Evolutionary conservation across 441 rosid genomes (phyloP), one percentile per base, ranked within the genome.

Genomic region (Pelargonium citronellum): DNA sequence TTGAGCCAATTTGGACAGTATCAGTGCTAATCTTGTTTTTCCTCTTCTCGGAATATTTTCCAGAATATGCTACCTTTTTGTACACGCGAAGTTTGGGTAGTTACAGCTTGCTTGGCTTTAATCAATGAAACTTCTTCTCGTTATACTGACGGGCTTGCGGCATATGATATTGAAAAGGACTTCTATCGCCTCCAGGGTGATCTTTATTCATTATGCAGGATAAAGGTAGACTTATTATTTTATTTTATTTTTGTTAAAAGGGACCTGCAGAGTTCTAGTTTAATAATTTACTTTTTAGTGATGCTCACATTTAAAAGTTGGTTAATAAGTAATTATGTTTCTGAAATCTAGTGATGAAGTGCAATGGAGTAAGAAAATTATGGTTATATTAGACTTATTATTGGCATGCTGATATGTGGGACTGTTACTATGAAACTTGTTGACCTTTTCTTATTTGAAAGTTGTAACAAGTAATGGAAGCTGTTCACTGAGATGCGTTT

Each of bases 31-130:
- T 71, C 57, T 68, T 69, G 65, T 63, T 55, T 47, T 71, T 62
- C 68, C 73, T 49, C 70, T 67, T 71, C 72, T 67, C 63, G 69
- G 77, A 73, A 51, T 62, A 79, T 64, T 78, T 79, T 66, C 75
- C 75, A 95, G 97, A 84, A 74, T 82, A 70, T 73, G 49, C 80
- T 95, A 70, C 95, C 97, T 62, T 95, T 95, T 81, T 95, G 96
- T 70, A 81, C 85, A 87, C 89, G 96, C 62, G 98, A 95, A 87
- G 95, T 95, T 60, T 95, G 98, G 99, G 95, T 92, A 69, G 83
- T 88, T 69, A 95, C 95, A 71, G 98, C 96, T 62, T 92, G 98
- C 83, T 80, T 86, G 79, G 89, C 92, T 72, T 75, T 92, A 80
- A 79, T 91, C 57, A 75, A 77, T 61, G 92, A 92, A 68, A 89